Conservation (phyloP, 2,329 filamentous ascomycete genomes). For the Claviceps sp. region DNA sequence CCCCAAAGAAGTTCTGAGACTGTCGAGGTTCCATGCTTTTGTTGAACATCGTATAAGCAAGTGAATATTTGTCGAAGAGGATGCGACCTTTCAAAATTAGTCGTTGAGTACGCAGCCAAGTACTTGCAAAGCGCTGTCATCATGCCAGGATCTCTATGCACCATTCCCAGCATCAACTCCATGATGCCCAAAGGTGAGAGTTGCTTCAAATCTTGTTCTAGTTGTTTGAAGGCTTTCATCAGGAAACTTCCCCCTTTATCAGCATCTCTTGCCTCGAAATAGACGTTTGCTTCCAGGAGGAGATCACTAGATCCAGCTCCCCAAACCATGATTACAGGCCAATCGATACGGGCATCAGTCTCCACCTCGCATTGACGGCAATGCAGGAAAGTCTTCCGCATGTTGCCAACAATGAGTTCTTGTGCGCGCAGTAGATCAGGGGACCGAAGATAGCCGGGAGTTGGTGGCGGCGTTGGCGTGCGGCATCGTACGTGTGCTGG, state of each 20-base stretch:
- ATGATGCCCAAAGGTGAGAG: constrained; percentile 29
- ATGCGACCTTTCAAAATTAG: constrained; percentile 29
- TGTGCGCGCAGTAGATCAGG: constrained; percentile 30
- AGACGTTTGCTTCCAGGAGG: constrained; percentile 29
- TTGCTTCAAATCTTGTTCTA: constrained; percentile 29
- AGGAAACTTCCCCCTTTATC: constrained; percentile 26
- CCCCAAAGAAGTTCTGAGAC: constrained; percentile 30
- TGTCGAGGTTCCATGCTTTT: constrained; percentile 28
- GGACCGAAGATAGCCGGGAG: constrained; percentile 27
- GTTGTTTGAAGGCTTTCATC: constrained; percentile 29
- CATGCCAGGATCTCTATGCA: constrained; percentile 29
- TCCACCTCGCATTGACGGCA: constrained; percentile 30
- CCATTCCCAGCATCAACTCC: constrained; percentile 30
- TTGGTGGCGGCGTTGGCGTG: constrained; percentile 30
- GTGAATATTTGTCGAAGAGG: constrained; percentile 29
- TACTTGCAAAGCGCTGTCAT: constrained; percentile 34
- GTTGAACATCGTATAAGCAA: constrained; percentile 30
- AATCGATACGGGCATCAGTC: constrained; percentile 23
- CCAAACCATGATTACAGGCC: constrained; percentile 30
- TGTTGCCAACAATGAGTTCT: constrained; percentile 29
- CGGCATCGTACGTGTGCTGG: constrained; percentile 30
- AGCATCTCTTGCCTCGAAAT: constrained; percentile 26
- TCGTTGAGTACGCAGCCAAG: constrained; percentile 28
- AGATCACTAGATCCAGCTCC: constrained; percentile 30
- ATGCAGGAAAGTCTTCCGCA: constrained; percentile 30